Base-by-base conservation (phyloP, 1,284 basidiomycete species). In the Sparassis latifolia region DNA sequence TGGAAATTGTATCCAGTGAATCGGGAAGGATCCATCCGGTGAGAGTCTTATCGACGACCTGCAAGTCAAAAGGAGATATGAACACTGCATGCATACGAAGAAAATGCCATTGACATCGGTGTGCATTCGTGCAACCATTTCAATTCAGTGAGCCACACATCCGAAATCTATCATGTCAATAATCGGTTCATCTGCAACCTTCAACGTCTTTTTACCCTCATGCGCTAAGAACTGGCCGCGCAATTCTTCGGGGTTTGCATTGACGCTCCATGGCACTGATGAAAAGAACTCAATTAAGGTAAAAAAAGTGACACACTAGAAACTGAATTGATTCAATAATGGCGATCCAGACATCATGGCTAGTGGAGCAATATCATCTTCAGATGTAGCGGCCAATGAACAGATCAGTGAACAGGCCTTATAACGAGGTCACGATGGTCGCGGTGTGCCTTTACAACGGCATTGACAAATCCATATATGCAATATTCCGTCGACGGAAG, bases 281-380 rank as follows among this genome's bases (percentile, higher is more conserved):
- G 28, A 28, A 9, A 20, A 12, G 27, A 3, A 35, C 4, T 3
- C 10, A 33, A 5, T 3, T 20, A 10, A 9, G 27, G 9, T 42
- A 4, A 27, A 29, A 44, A 39, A 27, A 2, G 6, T 3, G n/a
- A 44, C 56, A 1, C 42, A 55, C 56, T 70, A 78, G 59, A 72
- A 64, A 50, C 64, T 69, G 46, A 76, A 71, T 45, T 76, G 75
- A 1, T 60, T 55, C 12, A 77, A 53, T 52, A 77, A 20, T 76
- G 3, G 69, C 65, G 29, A 74, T 60, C 76, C 76, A 76, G 28
- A 77, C 61, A 48, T 75, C 72, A 46, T 0, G 74, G 74, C 4
- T 71, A 65, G 32, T 56, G 12, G 30, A 30, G 41, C n/a, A 6
- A 42, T 10, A 10, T 27, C 6, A 6, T 42, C 27, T 27, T 10